These are phyloP conservation scores for Cronartium ribicola DNA, from an alignment of 1,284 basidiomycete species.

Conservation along the genomic window DNA sequence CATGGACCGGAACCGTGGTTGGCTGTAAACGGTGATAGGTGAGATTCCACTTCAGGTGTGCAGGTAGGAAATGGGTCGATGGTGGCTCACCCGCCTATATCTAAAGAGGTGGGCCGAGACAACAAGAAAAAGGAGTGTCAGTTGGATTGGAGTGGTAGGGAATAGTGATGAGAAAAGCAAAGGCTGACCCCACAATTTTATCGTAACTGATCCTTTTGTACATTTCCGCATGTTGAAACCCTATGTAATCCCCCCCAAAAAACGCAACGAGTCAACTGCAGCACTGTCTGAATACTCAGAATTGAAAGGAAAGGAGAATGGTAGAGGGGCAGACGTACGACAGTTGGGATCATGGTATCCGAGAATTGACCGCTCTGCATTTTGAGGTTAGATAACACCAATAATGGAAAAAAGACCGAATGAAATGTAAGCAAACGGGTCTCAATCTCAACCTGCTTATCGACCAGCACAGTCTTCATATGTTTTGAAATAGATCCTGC, in stretches of 20 bases:
- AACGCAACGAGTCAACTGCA: background rate
- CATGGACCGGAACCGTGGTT: constrained; percentile 80
- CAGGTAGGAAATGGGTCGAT: background rate
- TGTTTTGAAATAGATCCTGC: no score
- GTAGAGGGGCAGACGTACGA: constrained; percentile 38
- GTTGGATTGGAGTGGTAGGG: background rate
- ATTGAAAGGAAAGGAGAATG: background rate
- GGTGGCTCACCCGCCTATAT: constrained; percentile 43
- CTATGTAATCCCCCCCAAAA: background rate
- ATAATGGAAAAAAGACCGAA: background rate
- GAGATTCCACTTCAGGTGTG: background rate
- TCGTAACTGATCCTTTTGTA: constrained; percentile 49
- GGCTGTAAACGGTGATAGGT: constrained; percentile 57
- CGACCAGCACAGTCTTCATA: no score
- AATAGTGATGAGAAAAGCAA: background rate
- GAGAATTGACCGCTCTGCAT: constrained; percentile 45
- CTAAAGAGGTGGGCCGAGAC: constrained; percentile 10
- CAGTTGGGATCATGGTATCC: constrained; percentile 49
- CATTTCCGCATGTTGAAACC: constrained; percentile 49
- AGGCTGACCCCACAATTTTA: constrained; percentile 47
- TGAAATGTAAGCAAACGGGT: background rate
- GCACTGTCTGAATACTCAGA: no score
- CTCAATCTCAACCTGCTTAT: background rate
- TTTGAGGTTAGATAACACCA: background rate
- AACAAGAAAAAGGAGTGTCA: background rate